Base-by-base conservation (phyloP, 2,329 filamentous ascomycete genomes). In the Trichoderma koningii region DNA sequence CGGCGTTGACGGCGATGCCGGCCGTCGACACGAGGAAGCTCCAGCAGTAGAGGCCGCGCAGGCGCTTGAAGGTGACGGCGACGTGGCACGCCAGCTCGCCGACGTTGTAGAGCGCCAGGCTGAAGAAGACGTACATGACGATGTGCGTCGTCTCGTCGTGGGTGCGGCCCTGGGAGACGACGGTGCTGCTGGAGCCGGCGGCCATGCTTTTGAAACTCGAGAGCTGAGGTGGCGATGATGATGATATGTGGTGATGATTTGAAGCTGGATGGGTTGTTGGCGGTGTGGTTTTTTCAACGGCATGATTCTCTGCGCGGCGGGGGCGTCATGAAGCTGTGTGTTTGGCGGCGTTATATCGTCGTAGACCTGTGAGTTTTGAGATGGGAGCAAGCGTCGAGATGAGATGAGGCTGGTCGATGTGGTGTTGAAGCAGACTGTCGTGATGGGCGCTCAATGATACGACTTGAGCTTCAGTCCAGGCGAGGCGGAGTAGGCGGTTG, bases 41-140 rank as follows among this genome's bases (percentile, higher is more conserved):
- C 76, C 76, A 78, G 59, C 79, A 79, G 65, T 79, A 79, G n/a
- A 78, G 71, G 19, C 66, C 66, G 12, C 66, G 45, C 26, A 57
- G 63, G 23, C 57, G 66, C 63, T 83, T 70, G 80, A 83, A 69
- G 74, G 79, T 70, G 76, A 79, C 70, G 81, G 80, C 12, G 79
- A 81, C 66, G 80, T 83, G 69, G 80, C 83, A 67, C 65, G 63
- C 34, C 68, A 67, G 59, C 63, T 67, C 41, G 62, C 67, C 21
- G 17, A 62, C 66, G 52, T 67, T 67, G 66, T 67, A 67, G 6
- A 67, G 66, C 4, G 66, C 63, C 17, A 67, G 47, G 50, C 55
- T 53, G 63, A 66, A 48, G 66, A 67, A 67, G 66, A 66, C 53
- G 30, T 61, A 64, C 62, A 65, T 66, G 53, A 66, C 48, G 30